Evolutionary conservation across 2,329 filamentous ascomycete species (phyloP), one percentile per base, ranked within the genome.

Genomic region (Microthyrium microscopicum): DNA sequence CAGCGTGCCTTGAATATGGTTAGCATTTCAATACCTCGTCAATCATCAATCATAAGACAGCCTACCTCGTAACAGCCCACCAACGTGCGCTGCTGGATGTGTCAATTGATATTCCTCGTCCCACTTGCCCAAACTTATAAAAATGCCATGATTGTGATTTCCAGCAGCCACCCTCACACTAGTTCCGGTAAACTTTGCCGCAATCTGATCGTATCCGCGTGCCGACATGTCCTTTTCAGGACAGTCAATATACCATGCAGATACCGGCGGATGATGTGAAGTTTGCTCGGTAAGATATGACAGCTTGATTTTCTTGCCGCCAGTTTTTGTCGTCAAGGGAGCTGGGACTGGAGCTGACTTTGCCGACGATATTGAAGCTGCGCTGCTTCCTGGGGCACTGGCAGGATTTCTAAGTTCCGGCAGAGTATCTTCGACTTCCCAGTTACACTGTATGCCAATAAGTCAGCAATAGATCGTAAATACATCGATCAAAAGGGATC

Each of bases 201-300:
- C 87, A 47, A 98, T 76, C 60, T 98, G 89, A 50, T 98, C 89
- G 50, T 87, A 98, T 2, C 89, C 89, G 38, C 78, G 70, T 12
- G 89, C 89, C 24, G 73, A 73, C 42, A 98, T 69, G 19, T 87
- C 89, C 51, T 83, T 85, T 44, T 91, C 80, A 1, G 85, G 84
- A 50, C 89, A 98, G 49, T 84, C 77, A 42, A 94, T 76, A 54
- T 81, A 87, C 56, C 92, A 98, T 11, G 89, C 89, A 44, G 87
- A 95, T 43, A 98, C 87, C 7, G 89, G 89, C 21, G 89, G 89
- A 56, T 98, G 89, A 49, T 98, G 89, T 5, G 84, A 94, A 6
- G 89, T 98, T 59, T 98, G 89, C 58, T 98, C 89, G 18, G 89
- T 95, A 39, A 98, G 66, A 53, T 92, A 98, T 7, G 84, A 93